Conservation (phyloP, 805 yeast genomes). For the Kazachstania africana region DNA sequence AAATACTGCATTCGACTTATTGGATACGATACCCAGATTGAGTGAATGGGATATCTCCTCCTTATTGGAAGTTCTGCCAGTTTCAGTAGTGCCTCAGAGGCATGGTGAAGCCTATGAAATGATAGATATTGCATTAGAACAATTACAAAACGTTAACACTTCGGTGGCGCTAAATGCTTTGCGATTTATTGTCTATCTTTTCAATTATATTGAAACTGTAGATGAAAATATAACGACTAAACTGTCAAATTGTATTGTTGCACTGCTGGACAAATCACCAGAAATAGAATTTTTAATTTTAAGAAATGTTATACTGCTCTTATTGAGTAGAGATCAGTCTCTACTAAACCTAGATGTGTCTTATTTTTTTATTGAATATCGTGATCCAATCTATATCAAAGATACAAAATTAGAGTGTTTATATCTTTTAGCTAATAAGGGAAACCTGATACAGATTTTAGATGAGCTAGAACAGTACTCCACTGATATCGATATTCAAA, state of each 20-base stretch:
- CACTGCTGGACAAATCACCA: conserved; percentile 61
- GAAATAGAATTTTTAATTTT: conserved; percentile 77
- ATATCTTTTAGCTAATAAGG: conserved; percentile 59
- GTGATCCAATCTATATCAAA: conserved; percentile 80
- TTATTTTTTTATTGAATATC: conserved; percentile 69
- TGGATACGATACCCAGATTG: conserved; percentile 24
- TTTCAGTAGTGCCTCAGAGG: conserved; percentile 59
- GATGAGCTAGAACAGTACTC: conserved; percentile 78
- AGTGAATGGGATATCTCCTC: conserved; percentile 69
- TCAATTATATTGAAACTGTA: conserved; percentile 55
- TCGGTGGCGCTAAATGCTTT: conserved; percentile 71
- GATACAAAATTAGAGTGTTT: conserved; percentile 85
- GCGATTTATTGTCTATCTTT: conserved; percentile 56
- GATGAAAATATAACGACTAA: conserved; percentile 47
- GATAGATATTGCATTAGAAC: conserved; percentile 55
- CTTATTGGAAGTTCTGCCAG: conserved; percentile 46
- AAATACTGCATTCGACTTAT: conserved; percentile 27
- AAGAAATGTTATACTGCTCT: conserved; percentile 65
- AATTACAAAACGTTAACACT: conserved; percentile 68
- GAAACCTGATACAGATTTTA: conserved; percentile 49
- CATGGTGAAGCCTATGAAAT: conserved; percentile 53
- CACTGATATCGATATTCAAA: conserved; percentile 71
- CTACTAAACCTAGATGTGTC: conserved; percentile 51
- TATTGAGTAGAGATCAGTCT: conserved; percentile 53
- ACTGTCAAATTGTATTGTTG: conserved; percentile 56